Base-by-base conservation (phyloP, 2,329 filamentous ascomycete genomes). In the Aureobasidium leucospermi region DNA sequence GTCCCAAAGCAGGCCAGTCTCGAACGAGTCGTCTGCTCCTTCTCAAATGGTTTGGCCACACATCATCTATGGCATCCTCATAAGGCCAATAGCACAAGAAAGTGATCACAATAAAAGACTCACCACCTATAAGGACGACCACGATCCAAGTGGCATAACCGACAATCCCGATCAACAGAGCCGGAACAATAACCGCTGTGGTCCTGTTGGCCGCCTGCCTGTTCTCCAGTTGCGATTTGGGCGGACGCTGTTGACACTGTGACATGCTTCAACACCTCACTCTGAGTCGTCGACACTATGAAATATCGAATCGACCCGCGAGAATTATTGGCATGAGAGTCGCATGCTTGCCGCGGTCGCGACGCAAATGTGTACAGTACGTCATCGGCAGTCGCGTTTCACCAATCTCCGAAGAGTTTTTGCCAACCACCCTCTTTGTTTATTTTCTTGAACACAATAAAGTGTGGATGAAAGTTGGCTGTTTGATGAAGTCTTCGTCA, bases 91-190 rank as follows among this genome's bases (percentile, higher is more conserved):
- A 23, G 2, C 7, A 28, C 6, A 32, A 11, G 29, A 15, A 16
- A 11, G 13, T 11, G 2, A 38, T 23, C 23, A 23, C 23, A 34
- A 19, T 1, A 38, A 36, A 52, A 7, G 13, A 77, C 86, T 69
- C 73, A 91, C 88, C 77, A 70, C 86, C 88, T 62, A 91, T 73
- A 47, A 80, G 79, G 63, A 81, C 85, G 51, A 88, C 83, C 51
- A 91, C 72, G 13, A 85, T 85, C 74, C 88, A 96, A 36, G 84
- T 87, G 19, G 83, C 83, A 72, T 89, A 90, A 39, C 79, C 85
- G 62, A 89, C 79, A 39, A 83, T 78, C 32, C 80, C 85, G 36
- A 85, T 73, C 42, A 96, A 81, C 53, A 93, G 70, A 41, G 85
- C 65, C 4, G 91, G 91, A 60, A 96, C 84, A 59, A 87, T 73